Evolutionary conservation across 2,329 filamentous ascomycete species (phyloP), one percentile per base, ranked within the genome.

Genomic region (Pseudopyricularia javanii): DNA sequence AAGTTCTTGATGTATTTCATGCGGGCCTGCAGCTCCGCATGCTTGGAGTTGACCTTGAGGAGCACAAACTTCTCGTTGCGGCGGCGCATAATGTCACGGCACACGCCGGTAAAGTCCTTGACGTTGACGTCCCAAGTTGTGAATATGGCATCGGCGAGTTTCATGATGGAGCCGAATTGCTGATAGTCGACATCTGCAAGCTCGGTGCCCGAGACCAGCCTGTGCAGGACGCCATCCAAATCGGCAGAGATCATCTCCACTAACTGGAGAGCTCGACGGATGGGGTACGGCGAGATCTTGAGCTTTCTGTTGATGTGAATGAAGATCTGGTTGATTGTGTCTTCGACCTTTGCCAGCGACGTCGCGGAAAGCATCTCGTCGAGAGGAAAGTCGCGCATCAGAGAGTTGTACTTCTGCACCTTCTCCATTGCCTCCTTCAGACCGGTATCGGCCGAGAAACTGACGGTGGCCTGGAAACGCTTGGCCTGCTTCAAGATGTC

Each of bases 61-160:
- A 91, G 91, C 58, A 98, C 96, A 67, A 98, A 98, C 66, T 95
- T 95, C 68, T 97, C 94, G 63, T 95, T 94, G 60, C 93, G 82
- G 60, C 91, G 86, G 58, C 91, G 82, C 3, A 89, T 96, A 7
- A 95, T 90, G 63, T 98, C 94, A 70, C 93, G 88, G 33, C 93
- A 91, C 57, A 97, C 88, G 60, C 96, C 95, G 15, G 91, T 97
- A 64, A 99, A 98, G 61, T 97, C 93, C 67, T 97, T 97, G 64
- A 95, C 79, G 61, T 91, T 90, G 53, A 95, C 90, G 60, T 98
- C 93, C 93, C 93, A 99, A 9, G 86, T 85, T 40, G 80, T 80
- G 78, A 94, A 99, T 56, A 98, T 91, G 17, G 81, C 79, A 54
- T 91, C 86, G 22, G 91, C 86, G 17, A 84, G 85, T 55, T 79